Conservation (phyloP, 176 grass and related monocot species). For the Bonia amplexicaulis region DNA sequence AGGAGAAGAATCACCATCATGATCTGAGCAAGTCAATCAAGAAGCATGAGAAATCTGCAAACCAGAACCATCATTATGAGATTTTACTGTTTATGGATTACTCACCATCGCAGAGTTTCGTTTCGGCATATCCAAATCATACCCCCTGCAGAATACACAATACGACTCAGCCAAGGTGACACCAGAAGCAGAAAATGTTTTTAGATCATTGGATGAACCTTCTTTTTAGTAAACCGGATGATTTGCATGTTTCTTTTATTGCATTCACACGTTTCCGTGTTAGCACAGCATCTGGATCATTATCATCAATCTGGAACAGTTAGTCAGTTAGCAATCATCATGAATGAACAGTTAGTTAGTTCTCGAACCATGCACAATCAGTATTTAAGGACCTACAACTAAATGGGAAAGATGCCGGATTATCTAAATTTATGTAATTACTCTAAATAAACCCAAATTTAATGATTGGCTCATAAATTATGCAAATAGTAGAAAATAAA, state of each 20-base stretch:
- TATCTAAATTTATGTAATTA: neutral
- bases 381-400: neutral
- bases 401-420: neutral
- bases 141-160: conserved; percentile 24
- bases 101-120: conserved; percentile 29
- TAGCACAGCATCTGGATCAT: conserved; percentile 44
- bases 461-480: neutral
- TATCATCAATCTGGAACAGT: conserved; percentile 35
- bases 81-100: neutral
- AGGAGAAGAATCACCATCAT: conserved; percentile 38
- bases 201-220: conserved; percentile 43
- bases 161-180: neutral
- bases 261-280: conserved; percentile 42
- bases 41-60: neutral
- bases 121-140: conserved; percentile 24
- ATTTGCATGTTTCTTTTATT: conserved; percentile 50
- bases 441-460: neutral
- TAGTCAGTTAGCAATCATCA: neutral
- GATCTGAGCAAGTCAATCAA: conserved; percentile 16
- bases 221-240: conserved; percentile 46
- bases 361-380: neutral
- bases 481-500: neutral
- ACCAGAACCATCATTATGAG: neutral
- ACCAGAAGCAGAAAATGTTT: neutral
- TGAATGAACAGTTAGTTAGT: neutral